Evolutionary conservation across 1,139 yeast genomes (phyloP), one percentile per base, ranked within the genome.

Genomic region (Blastobotrys illinoisensis): DNA sequence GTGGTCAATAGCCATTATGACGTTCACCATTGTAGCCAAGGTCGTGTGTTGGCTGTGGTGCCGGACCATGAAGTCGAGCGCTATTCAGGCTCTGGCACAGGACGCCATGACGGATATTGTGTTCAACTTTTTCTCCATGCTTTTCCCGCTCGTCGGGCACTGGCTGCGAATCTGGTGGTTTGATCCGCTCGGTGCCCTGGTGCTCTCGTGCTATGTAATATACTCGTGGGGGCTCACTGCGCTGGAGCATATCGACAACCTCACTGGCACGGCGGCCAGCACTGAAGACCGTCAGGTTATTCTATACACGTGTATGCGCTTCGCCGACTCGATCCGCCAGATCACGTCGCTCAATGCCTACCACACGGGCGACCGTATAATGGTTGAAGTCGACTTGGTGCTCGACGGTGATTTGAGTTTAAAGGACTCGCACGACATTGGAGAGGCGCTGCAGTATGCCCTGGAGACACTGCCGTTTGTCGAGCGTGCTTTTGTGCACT

Each of bases 31-130:
- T 11, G 62, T 79, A 6, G 75, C 80, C 49, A 87, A 87, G 65
- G 62, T 83, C 3, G 77, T 74, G 1, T 83, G 89, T 64, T 87
- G 80, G 76, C 44, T 79, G 6, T 81, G 88, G 82, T 86, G 93
- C 67, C 72, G 79, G 28, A 72, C 75, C n/a, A 79, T 86, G 58
- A 73, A 76, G 18, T 83, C 89, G 11, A 80, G 86, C 14, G 82
- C 90, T 0, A 86, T 87, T 1, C 86, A 82, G 66, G 95, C 95
- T 0, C 72, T 87, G 54, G 89, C 93, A 1, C 93, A 86, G 66
- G 95, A 87, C 70, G 95, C 95, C 0, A 74, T 79, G 71, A 86
- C 91, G 0, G 95, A 87, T 68, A 80, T 86, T 47, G 78, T 86
- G 2, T 87, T 87, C 74, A 85, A 85, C 68, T 65, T 78, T 1